Evolutionary conservation across 2,329 filamentous ascomycete genomes (phyloP).

Genomic region (Talaromyces sp.): DNA sequence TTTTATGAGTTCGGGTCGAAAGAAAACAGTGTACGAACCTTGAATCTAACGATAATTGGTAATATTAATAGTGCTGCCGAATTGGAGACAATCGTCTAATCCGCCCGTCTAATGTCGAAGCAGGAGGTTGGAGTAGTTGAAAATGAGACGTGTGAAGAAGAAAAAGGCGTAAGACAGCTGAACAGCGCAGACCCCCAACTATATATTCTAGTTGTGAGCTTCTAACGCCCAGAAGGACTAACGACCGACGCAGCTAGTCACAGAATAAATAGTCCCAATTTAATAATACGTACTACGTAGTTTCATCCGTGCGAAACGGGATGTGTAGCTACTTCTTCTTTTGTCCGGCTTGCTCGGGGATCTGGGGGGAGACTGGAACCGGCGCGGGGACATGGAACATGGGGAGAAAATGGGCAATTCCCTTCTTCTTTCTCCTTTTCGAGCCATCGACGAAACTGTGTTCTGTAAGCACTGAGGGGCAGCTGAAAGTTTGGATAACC

Average conservation of each 20-base stretch:
- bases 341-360: not conserved
- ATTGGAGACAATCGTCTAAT: not conserved
- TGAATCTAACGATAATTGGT: not conserved
- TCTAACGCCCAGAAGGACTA: not conserved
- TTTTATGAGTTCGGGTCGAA: not conserved
- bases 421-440: not conserved
- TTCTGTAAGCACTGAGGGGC: not conserved
- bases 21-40: not conserved
- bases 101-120: not conserved
- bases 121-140: not conserved
- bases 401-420: not conserved
- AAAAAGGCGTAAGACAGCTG: not conserved
- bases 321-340: not conserved
- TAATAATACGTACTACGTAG: not conserved
- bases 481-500: not conserved
- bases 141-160: not conserved
- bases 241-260: not conserved
- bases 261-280: not conserved
- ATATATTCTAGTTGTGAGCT: not conserved
- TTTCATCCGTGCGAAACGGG: not conserved
- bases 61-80: not conserved
- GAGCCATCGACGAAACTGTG: not conserved
- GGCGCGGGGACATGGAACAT: not conserved
- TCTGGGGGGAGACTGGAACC: not conserved
- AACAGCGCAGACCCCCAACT: constrained; percentile 4